Evolutionary conservation across 805 yeast genomes (phyloP), one percentile per base, ranked within the genome.

Genomic region (Starmerella sirachaensis): DNA sequence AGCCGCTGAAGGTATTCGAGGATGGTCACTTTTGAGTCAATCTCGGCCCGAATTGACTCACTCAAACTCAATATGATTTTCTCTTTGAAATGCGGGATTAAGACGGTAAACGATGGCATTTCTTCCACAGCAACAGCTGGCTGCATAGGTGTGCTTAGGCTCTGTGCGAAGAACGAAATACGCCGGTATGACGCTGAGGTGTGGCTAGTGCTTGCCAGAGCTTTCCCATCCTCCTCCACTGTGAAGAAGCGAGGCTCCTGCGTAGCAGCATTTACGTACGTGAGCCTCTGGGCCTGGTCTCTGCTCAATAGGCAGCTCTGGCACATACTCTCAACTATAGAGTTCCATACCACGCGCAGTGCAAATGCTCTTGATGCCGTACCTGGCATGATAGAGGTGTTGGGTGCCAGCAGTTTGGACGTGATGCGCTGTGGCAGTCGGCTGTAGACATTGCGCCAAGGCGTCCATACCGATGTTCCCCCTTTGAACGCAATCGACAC

Each of bases 101-200:
- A 64, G 7, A 84, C 94, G 1, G 91, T 74, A 50, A 83, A 83
- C 0, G 81, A 64, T 1, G 93, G 93, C 83, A 81, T 80, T 30
- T 73, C 65, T 16, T 67, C 69, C 6, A 77, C 68, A 0, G 83
- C 70, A 10, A 68, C 59, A 0, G 84, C 76, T 31, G 76, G 84
- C 0, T 83, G 79, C 63, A 84, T 78, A 1, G 94, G 88, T 0
- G 93, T 81, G 0, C 93, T 76, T 29, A 84, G 62, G 0, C 94
- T 82, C 53, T 84, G 94, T 0, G 95, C 94, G 65, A 84, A 84
- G 54, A 81, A 84, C 0, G 93, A 79, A 1, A 84, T 71, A 46
- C 95, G 66, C 50, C 94, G 64, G 52, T 76, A 77, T 0, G 94
- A 93, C 53, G 81, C 94, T 1, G 40, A 29, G 1, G 25, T 11